Conservation (phyloP, 75 land plant genomes). For the Selaginella moellendorffii region DNA sequence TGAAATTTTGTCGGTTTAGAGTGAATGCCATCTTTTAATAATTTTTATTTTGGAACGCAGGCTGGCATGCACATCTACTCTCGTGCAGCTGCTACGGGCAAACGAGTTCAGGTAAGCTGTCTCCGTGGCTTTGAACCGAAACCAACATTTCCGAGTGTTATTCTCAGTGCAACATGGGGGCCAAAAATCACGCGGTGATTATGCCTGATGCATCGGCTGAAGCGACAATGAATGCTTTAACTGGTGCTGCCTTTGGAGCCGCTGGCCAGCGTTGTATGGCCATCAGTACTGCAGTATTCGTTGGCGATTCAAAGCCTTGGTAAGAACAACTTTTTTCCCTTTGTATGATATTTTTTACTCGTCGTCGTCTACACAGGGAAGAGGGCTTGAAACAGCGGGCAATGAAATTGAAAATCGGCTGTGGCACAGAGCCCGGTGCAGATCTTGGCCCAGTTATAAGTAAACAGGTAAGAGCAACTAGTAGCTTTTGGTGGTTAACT, state of each 20-base stretch:
- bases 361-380: no score
- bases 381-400: conserved; percentile 48
- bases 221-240: conserved; percentile 66
- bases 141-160: not conserved
- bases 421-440: conserved; percentile 63
- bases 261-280: conserved; percentile 89
- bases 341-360: no score
- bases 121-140: not conserved
- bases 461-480: conserved; percentile 67
- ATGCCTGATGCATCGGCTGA: conserved; percentile 86
- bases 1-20: no score
- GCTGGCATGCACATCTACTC: conserved; percentile 84
- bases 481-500: not conserved
- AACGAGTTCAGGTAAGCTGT: conserved; percentile 58
- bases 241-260: conserved; percentile 86
- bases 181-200: conserved; percentile 79
- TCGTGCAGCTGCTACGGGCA: conserved; percentile 72
- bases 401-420: conserved; percentile 54
- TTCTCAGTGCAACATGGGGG: conserved; percentile 67
- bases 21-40: not conserved
- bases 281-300: conserved; percentile 63
- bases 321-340: conserved; percentile 11
- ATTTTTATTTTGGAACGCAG: conserved; percentile 16
- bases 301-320: conserved; percentile 71
- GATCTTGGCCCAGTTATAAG: conserved; percentile 95